These are phyloP conservation scores for Darksidea phi DNA, from an alignment of 495 filamentous ascomycete genomes.

Conservation along the genomic window DNA sequence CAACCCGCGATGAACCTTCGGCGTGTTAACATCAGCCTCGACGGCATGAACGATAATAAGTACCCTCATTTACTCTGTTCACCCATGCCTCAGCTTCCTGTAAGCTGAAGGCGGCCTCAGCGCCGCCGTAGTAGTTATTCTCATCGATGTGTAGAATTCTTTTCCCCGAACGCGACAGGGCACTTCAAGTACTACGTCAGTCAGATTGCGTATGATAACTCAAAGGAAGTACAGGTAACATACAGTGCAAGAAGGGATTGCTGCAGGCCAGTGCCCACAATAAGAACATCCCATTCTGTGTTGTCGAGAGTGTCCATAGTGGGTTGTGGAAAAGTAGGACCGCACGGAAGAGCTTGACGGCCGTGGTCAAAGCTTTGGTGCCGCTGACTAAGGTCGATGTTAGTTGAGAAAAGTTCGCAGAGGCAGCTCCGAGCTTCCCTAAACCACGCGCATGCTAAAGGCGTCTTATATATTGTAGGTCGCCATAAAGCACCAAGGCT, in stretches of 20 bases:
- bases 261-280: conserved; percentile 82
- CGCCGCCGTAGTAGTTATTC: conserved; percentile 82
- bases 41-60: not conserved
- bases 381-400: not conserved
- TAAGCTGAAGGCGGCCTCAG: conserved; percentile 83
- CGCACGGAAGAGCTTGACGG: conserved; percentile 17
- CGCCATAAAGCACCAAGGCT: conserved; percentile 50
- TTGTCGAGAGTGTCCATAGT: conserved; percentile 77
- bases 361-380: not conserved
- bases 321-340: conserved; percentile 30
- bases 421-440: not conserved
- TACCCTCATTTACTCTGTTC: conserved; percentile 51
- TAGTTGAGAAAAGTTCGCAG: not conserved
- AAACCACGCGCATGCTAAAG: conserved; percentile 34
- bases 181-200: conserved; percentile 69
- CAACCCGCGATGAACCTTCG: conserved; percentile 13
- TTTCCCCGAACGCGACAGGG: conserved; percentile 87
- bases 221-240: conserved; percentile 43
- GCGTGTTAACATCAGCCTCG: not conserved
- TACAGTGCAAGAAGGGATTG: conserved; percentile 94
- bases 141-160: conserved; percentile 87
- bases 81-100: conserved; percentile 80
- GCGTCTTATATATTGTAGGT: conserved; percentile 42
- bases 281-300: conserved; percentile 86
- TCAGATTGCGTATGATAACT: conserved; percentile 52